Base-by-base conservation (phyloP, 371 early-diverging fungal genomes). In the Umbelopsis sp. region DNA sequence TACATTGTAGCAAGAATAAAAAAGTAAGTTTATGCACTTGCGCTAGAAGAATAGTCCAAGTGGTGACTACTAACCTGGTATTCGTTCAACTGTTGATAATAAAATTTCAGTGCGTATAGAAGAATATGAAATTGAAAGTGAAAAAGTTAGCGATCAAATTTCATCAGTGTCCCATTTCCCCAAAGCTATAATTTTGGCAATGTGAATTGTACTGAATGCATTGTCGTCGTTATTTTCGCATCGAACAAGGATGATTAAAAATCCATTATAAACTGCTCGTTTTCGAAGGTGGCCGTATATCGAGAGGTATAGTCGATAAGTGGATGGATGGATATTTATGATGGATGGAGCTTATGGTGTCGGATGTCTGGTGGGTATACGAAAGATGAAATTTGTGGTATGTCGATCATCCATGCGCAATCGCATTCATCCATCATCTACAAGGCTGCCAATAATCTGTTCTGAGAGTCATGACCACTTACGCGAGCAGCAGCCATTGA, bases 21-120 rank as follows among this genome's bases (percentile, higher is more conserved):
- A 63, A 38, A 9, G 35, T 38, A 16, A 44, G 11, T 3, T 63
- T 22, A 12, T 10, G 35, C 38, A 2, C 14, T 12, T 14, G 38
- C 18, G 12, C 20, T 48, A 48, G 18, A n/a, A 48, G 6, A 16
- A 48, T 48, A 20, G 8, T n/a, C 14, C 6, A 48, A 48, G 48
- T 48, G 11, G 48, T 10, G n/a, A 18, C 16, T 48, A 48, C 48
- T 1, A 48, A 63, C 64, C 76, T 85, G 85, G 74, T 85, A 85
- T 76, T 85, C 85, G 76, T 81, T 78, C 70, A 84, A 77, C 85
- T 82, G 71, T 38, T 41, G 11, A 20, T n/a, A 3, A 22, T 44
- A 44, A 4, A 29, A 53, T 4, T 10, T 57, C n/a, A 57, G 14
- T 41, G 48, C 11, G 14, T 37, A 35, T 10, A 57, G 14, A 16